Base-by-base conservation (phyloP, 2,329 filamentous ascomycete genomes). In the Triangularia verruculosa region DNA sequence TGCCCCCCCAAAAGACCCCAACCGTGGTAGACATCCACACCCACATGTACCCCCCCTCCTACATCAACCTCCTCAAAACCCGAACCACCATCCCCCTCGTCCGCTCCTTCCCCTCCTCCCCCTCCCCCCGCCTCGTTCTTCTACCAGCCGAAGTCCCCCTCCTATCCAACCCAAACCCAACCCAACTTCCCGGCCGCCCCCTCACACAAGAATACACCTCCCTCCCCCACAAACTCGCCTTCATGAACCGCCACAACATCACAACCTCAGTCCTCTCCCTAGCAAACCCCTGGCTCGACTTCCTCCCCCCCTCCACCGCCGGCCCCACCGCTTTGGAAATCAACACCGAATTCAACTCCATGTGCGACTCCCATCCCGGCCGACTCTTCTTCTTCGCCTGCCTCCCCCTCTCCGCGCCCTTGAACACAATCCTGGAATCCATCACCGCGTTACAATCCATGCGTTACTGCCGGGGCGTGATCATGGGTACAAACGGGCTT, bases 281-380 rank as follows among this genome's bases (percentile, higher is more conserved):
- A 22, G 93, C 93, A 13, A 97, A 97, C 73, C 93, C 93, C 0
- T 97, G 93, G 93, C 83, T 97, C 1, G 93, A 97, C 76, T 97
- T 96, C 73, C 78, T 97, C 0, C 74, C 80, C 9, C 73, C 85
- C 0, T 74, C 79, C 3, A 84, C 89, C 39, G n/a, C 17, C 74
- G 77, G 28, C 86, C 88, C 57, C 92, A 92, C 0, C 72, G 9
- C 13, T 13, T 9, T 34, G 8, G 8, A 80, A 0, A 88, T 96
- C 74, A 97, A 97, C 75, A 80, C 88, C 68, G 91, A 94, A 68
- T 88, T 97, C 59, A 86, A 92, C 57, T 72, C 74, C 53, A 89
- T 92, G 76, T 97, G 93, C 77, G 80, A 78, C 5, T 74, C 80
- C 56, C 83, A 89, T 64, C 84, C 85, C 39, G 87, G 88, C 0